Evolutionary conservation across 2,329 filamentous ascomycete species (phyloP).

Genomic region (Fusarium scirpi): DNA sequence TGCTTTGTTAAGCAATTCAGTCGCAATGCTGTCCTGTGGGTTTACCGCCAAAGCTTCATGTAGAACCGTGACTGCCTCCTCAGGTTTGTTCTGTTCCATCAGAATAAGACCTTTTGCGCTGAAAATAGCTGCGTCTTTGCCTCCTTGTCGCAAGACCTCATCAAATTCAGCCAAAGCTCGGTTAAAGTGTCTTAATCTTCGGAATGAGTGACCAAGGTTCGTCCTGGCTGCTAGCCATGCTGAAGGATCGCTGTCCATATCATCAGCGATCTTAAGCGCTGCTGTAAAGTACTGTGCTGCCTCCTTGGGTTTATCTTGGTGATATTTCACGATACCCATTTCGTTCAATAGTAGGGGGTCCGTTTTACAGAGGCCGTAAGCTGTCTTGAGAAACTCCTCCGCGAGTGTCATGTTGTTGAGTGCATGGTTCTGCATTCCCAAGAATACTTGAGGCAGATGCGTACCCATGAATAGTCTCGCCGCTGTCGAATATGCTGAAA

Average conservation of each 20-base stretch:
- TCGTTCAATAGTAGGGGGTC: constrained; percentile 95
- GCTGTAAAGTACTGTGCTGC: constrained; percentile 82
- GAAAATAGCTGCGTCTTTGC: constrained; percentile 83
- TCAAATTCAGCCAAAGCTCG: constrained; percentile 86
- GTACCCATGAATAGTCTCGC: constrained; percentile 96
- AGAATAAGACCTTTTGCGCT: constrained; percentile 86
- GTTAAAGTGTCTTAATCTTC: constrained; percentile 75
- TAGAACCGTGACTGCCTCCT: constrained; percentile 82
- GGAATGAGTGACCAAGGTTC: constrained; percentile 89
- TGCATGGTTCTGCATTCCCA: constrained; percentile 98
- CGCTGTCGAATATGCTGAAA: constrained; percentile 96
- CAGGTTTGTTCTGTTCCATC: constrained; percentile 78
- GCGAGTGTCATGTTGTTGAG: constrained; percentile 95
- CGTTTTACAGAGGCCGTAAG: constrained; percentile 82
- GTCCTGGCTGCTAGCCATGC: constrained; percentile 87
- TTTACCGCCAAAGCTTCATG: constrained; percentile 86
- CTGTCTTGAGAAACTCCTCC: constrained; percentile 92
- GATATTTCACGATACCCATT: constrained; percentile 94
- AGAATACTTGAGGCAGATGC: constrained; percentile 92
- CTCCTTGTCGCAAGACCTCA: constrained; percentile 84
- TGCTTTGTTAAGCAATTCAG: constrained; percentile 80
- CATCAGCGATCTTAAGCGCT: constrained; percentile 80
- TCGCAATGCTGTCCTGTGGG: constrained; percentile 84
- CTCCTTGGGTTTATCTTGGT: constrained; percentile 82
- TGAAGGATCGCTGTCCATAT: constrained; percentile 83